A percentile compares a stretch with the other conserved stretches of the same genome.
Evolutionary conservation across 2,329 filamentous ascomycete species (phyloP).

Genomic region (Alternaria panax): DNA sequence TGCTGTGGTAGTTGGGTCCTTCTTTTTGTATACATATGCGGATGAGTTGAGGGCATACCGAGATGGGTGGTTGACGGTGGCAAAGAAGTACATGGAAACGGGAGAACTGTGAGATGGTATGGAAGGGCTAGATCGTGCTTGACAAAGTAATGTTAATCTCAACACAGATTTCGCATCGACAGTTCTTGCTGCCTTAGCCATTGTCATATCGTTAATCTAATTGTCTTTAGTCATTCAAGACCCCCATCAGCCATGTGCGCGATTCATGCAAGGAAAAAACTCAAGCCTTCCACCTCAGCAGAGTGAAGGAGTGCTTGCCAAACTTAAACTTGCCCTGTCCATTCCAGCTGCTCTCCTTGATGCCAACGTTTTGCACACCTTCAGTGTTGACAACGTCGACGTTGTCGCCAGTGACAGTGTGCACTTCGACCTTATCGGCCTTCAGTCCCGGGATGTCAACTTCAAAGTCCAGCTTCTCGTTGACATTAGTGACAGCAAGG

Average conservation of each 20-base stretch:
- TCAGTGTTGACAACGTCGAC: conserved; percentile 69
- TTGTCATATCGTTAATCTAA: background rate
- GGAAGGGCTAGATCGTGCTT: background rate
- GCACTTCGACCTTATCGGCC: conserved; percentile 62
- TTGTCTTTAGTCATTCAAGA: background rate
- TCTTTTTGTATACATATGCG: conserved; percentile 17
- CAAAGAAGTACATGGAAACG: conserved; percentile 23
- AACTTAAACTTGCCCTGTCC: conserved; percentile 70
- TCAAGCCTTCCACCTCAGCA: conserved; percentile 64
- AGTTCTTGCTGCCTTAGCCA: background rate
- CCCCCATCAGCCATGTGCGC: background rate
- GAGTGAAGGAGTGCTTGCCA: conserved; percentile 72
- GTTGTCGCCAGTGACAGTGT: conserved; percentile 66
- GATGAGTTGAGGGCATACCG: conserved; percentile 19
- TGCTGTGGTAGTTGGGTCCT: conserved; percentile 6
- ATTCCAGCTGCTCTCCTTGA: conserved; percentile 69
- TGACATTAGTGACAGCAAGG: conserved; percentile 76
- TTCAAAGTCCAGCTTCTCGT: conserved; percentile 65
- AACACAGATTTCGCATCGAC: background rate
- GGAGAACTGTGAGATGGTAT: background rate
- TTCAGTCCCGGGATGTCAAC: conserved; percentile 65
- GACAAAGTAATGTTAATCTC: background rate
- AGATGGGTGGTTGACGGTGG: conserved; percentile 17
- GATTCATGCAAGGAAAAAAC: background rate
- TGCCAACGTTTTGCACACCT: conserved; percentile 67